A percentile compares a stretch with the other conserved stretches of the same genome.
These are phyloP conservation scores for Rhynchospora breviuscula DNA, from an alignment of 176 grass and related monocot genomes.

Conservation along the genomic window DNA sequence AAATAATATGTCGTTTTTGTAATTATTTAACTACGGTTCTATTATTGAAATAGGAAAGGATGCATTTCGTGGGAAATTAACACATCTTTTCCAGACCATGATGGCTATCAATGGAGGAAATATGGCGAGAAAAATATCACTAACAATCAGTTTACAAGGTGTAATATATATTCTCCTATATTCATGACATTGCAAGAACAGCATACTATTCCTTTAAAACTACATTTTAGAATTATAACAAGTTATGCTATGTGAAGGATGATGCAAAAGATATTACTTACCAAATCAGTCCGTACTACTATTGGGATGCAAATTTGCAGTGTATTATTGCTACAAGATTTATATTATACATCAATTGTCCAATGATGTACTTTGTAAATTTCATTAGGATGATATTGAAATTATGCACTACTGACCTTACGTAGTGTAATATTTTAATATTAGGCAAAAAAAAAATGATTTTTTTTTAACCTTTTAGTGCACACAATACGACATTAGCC, in stretches of 20 bases:
- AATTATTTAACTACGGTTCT: neutral
- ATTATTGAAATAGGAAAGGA: slow-evolving; percentile 12
- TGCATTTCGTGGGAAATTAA: neutral
- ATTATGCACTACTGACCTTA: neutral
- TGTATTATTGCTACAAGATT: neutral
- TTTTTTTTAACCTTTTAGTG: too few species aligned
- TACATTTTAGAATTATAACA: neutral
- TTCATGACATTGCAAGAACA: neutral
- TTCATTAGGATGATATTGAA: neutral
- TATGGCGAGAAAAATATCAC: slow-evolving; percentile 21
- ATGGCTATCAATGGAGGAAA: slow-evolving; percentile 18
- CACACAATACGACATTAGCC: neutral
- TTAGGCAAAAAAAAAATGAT: too few species aligned
- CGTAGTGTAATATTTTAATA: too few species aligned
- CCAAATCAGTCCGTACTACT: neutral
- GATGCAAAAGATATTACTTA: neutral
- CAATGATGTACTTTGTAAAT: neutral
- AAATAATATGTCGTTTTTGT: neutral
- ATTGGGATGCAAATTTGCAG: neutral
- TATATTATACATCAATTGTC: neutral
- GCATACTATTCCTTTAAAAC: neutral
- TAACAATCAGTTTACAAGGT: slow-evolving; percentile 11
- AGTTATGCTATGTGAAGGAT: neutral
- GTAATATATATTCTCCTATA: neutral
- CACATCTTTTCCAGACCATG: neutral